Evolutionary conservation across 1,284 basidiomycete species (phyloP), one percentile per base, ranked within the genome.

Genomic region (Trichosporon sp.): DNA sequence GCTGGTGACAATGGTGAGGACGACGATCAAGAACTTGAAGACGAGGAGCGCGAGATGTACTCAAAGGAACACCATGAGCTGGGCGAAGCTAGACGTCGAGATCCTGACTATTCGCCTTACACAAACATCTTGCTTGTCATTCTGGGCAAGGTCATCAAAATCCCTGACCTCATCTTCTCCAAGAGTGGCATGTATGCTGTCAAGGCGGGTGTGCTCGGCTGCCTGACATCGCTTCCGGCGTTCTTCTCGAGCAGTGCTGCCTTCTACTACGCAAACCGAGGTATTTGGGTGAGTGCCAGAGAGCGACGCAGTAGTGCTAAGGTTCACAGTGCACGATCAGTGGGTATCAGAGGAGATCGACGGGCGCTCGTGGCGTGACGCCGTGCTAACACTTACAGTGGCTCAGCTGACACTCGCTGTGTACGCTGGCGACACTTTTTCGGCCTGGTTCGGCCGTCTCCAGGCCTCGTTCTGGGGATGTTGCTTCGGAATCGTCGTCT

Each of bases 161-260:
- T 75, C 11, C 60, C 70, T 0, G 74, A 78, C 25, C 40, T 77
- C 6, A 62, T 80, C 0, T 71, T 74, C 19, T 76, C 73, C 14
- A 71, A 76, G 21, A 80, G 81, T 59, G 78, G 66, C 29, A 79
- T 92, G 64, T 95, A 88, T 68, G 89, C 89, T 0, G 61, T 93
- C 68, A 95, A 95, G 78, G 91, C 89, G 0, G 90, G 86, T 0
- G 68, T 88, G 9, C 74, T 94, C 57, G 86, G 88, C 40, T 82
- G 86, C 83, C 64, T 78, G 40, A 75, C 75, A 3, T 72, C 74
- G 6, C 58, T 79, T 46, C 79, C 79, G 0, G 71, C 73, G 3
- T 80, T 74, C 62, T 59, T 79, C 33, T 56, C 66, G 2, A 69
- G 71, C 6, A 75, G 77, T 16, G 72, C 75, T 1, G 61, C 69